These are phyloP conservation scores for Bipolaris oryzae DNA, from an alignment of 2,329 filamentous ascomycete genomes.

Conservation along the genomic window DNA sequence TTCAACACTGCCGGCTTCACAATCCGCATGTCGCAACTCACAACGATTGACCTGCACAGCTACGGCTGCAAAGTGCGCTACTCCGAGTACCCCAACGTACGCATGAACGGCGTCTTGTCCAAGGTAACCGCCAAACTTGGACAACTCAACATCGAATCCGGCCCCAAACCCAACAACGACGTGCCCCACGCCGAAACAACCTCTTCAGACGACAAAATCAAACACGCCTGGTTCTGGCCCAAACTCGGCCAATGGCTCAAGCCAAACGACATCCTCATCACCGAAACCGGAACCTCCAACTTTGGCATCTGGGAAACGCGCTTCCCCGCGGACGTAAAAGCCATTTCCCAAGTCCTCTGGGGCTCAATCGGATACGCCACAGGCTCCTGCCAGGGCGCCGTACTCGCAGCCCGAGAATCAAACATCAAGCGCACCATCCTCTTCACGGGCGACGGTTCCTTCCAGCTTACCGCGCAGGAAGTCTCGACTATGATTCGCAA, in stretches of 20 bases:
- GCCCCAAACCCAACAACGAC: slow-evolving; percentile 62
- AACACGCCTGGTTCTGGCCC: slow-evolving; percentile 79
- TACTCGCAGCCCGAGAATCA: slow-evolving; percentile 73
- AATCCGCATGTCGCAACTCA: slow-evolving; percentile 76
- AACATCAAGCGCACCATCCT: slow-evolving; percentile 71
- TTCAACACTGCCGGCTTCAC: slow-evolving; percentile 86
- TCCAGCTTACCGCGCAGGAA: slow-evolving; percentile 85
- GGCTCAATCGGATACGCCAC: slow-evolving; percentile 70
- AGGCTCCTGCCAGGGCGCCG: slow-evolving; percentile 69
- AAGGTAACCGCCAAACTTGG: slow-evolving; percentile 67
- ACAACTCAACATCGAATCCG: slow-evolving; percentile 61
- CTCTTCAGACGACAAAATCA: slow-evolving; percentile 57
- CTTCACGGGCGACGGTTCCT: slow-evolving; percentile 87
- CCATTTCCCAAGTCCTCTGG: slow-evolving; percentile 79
- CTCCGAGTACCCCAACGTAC: slow-evolving; percentile 76
- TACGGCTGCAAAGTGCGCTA: slow-evolving; percentile 75
- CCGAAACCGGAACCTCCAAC: slow-evolving; percentile 86
- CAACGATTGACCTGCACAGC: slow-evolving; percentile 81
- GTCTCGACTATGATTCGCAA: slow-evolving; percentile 82
- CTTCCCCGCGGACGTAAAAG: slow-evolving; percentile 78
- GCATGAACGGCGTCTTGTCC: slow-evolving; percentile 77
- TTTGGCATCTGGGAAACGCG: slow-evolving; percentile 87
- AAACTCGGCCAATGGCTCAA: slow-evolving; percentile 74
- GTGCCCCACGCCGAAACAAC: slow-evolving; percentile 47
- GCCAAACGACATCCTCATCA: slow-evolving; percentile 77